Evolutionary conservation across 495 filamentous ascomycete species (phyloP), one percentile per base, ranked within the genome.

Genomic region (Penicillium goetzii): DNA sequence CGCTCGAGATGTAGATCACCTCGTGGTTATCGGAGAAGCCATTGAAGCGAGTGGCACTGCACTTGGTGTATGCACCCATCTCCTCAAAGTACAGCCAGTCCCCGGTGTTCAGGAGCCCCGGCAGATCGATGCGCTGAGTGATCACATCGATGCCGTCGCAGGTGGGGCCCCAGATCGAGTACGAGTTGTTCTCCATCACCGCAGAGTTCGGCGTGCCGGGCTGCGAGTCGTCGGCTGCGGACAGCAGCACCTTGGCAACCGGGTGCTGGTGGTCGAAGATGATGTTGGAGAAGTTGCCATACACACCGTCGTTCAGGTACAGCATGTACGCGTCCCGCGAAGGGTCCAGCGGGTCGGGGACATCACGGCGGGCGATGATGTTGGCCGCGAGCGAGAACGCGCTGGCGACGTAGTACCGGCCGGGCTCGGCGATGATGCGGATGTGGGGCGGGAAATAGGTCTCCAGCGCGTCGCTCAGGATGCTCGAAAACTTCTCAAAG

Each of bases 31-130:
- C 90, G 52, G 87, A 89, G 79, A 97, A 98, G n/a, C 95, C 95
- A 71, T 99, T 99, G 90, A 99, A 99, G 59, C 88, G 86, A 59
- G 95, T 98, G 65, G 95, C 93, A 45, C 92, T 97, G 82, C 92
- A 97, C 82, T 89, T 93, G 68, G 95, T 97, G 75, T 99, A 99
- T 57, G 95, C 95, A 56, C 95, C 95, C 95, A 99, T 99, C 40
- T 97, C 86, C 80, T 96, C 92, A 72, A 98, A 99, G 76, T 95
- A 98, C 19, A 99, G 82, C 95, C 95, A 99, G 74, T 99, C 95
- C 33, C 94, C 93, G 15, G 93, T 89, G 71, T 97, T 88, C 30
- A 99, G 73, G 47, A 88, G 83, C 21, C 88, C 86, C 19, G 85
- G 77, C 68, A 97, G 88, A 61, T 78, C 82, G 75, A 89, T 92